Conservation (phyloP, 1,284 basidiomycete species). For the Cryptococcus sp. region DNA sequence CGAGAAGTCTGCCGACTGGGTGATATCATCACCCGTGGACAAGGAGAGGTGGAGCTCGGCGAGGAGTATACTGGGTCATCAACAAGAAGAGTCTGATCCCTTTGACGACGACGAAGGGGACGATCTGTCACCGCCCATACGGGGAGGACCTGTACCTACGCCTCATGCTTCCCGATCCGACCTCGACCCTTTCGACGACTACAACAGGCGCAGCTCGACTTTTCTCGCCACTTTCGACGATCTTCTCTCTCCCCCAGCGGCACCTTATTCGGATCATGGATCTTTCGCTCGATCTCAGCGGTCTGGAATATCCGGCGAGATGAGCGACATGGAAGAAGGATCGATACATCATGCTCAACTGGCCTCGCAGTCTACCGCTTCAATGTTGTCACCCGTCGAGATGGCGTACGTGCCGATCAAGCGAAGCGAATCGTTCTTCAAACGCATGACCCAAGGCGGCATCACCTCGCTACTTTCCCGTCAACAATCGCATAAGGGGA, state of each 20-base stretch:
- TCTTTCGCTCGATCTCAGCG: slow-evolving; percentile 15
- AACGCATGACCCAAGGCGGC: slow-evolving; percentile 29
- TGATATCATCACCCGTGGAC: slow-evolving; percentile 6
- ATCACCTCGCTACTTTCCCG: slow-evolving; percentile 15
- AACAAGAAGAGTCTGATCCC: slow-evolving; percentile 9
- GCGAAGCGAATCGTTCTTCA: slow-evolving; percentile 33
- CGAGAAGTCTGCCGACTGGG: slow-evolving; percentile 14
- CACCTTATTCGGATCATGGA: slow-evolving; percentile 7
- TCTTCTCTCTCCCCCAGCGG: not conserved
- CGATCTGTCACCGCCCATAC: slow-evolving; percentile 11
- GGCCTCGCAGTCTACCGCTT: slow-evolving; percentile 8
- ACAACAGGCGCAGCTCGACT: slow-evolving; percentile 9
- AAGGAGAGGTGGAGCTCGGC: slow-evolving; percentile 20
- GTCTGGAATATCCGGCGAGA: slow-evolving; percentile 11
- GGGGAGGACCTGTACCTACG: slow-evolving; percentile 40
- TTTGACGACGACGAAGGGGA: slow-evolving; percentile 12
- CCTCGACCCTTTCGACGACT: slow-evolving; percentile 21
- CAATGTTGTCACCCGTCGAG: slow-evolving; percentile 16
- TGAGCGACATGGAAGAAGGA: slow-evolving; percentile 27
- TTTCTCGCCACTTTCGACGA: slow-evolving; percentile 2
- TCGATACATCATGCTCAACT: slow-evolving; percentile 19
- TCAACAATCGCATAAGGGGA: not conserved
- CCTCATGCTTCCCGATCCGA: slow-evolving; percentile 20
- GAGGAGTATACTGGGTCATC: slow-evolving; percentile 9
- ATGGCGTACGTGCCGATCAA: slow-evolving; percentile 22